phyloP scores from a whole-genome alignment of 768 basidiomycete species.

The Mycena olivaceomarginata region DNA sequence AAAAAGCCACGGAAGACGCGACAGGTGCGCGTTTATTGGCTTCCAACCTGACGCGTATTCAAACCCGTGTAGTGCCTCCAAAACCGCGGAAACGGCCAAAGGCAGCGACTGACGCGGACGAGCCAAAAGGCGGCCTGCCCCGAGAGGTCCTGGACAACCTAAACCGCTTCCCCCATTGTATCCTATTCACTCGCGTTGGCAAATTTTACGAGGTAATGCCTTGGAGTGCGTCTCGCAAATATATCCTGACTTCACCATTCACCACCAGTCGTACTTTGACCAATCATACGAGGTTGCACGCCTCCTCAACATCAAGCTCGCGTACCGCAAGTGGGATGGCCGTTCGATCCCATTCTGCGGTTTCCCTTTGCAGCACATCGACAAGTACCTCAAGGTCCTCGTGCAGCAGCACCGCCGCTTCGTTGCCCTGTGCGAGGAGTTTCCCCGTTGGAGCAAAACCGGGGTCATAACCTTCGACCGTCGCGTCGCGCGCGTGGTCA shows the following conservation, averaged over 20 bases:
- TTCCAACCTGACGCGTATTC: neutral
- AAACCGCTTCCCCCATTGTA: slow-evolving; percentile 88
- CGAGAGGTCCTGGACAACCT: slow-evolving; percentile 84
- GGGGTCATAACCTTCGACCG: slow-evolving; percentile 83
- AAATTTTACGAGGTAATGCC: slow-evolving; percentile 92
- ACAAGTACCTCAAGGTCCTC: slow-evolving; percentile 90
- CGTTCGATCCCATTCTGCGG: slow-evolving; percentile 89
- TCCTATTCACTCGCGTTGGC: slow-evolving; percentile 94
- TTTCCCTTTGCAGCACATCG: slow-evolving; percentile 90
- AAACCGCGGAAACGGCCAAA: slow-evolving; percentile 32
- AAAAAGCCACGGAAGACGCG: slow-evolving; percentile 29
- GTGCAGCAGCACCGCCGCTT: slow-evolving; percentile 90
- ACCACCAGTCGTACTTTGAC: slow-evolving; percentile 93
- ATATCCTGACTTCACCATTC: slow-evolving; percentile 71
- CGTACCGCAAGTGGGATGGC: slow-evolving; percentile 84
- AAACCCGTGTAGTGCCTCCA: neutral
- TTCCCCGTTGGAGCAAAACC: slow-evolving; percentile 67
- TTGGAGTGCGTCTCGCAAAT: slow-evolving; percentile 14
- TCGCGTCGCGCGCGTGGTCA: slow-evolving; percentile 90
- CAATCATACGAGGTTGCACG: slow-evolving; percentile 88
- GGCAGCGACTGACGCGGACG: neutral
- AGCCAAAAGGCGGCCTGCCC: slow-evolving; percentile 68
- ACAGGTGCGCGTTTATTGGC: slow-evolving; percentile 25
- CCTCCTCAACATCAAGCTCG: slow-evolving; percentile 89
- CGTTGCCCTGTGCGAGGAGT: slow-evolving; percentile 97